Percentiles rank a stretch among this genome's conserved stretches.
Conservation (phyloP, 2,329 filamentous ascomycete genomes). For the Aphanoascus verrucosus region DNA sequence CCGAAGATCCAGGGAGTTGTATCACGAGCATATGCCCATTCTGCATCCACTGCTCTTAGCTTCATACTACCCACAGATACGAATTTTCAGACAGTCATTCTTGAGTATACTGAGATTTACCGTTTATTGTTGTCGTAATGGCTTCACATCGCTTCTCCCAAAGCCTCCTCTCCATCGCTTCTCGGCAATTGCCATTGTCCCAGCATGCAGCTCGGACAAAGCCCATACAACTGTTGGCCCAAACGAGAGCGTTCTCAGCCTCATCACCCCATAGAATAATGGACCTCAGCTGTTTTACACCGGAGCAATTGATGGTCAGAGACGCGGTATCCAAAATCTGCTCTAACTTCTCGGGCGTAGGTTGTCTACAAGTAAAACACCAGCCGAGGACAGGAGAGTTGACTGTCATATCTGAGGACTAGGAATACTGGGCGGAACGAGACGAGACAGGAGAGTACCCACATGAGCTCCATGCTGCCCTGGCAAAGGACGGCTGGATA, state of each 20-base stretch:
- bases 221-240: background rate
- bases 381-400: background rate
- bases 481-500: conserved; percentile 68
- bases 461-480: conserved; percentile 60
- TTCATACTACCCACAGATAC: too few species aligned
- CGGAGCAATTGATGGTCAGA: conserved; percentile 61
- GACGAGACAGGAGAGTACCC: conserved; percentile 63
- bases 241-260: conserved; percentile 26
- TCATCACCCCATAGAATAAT: conserved; percentile 43
- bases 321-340: conserved; percentile 61
- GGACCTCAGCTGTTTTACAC: conserved; percentile 61
- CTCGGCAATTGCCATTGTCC: background rate
- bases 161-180: too few species aligned
- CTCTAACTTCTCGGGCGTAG: conserved; percentile 53
- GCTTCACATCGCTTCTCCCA: conserved; percentile 7
- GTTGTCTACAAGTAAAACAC: conserved; percentile 1
- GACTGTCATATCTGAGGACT: background rate
- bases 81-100: too few species aligned
- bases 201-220: background rate
- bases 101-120: too few species aligned
- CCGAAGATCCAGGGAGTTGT: background rate
- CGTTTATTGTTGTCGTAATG: conserved; percentile 1
- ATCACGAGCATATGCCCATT: too few species aligned
- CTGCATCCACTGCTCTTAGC: too few species aligned
- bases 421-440: conserved; percentile 62